Evolutionary conservation across 2,329 filamentous ascomycete species (phyloP).

Genomic region (Ophioceras dolichostomum): DNA sequence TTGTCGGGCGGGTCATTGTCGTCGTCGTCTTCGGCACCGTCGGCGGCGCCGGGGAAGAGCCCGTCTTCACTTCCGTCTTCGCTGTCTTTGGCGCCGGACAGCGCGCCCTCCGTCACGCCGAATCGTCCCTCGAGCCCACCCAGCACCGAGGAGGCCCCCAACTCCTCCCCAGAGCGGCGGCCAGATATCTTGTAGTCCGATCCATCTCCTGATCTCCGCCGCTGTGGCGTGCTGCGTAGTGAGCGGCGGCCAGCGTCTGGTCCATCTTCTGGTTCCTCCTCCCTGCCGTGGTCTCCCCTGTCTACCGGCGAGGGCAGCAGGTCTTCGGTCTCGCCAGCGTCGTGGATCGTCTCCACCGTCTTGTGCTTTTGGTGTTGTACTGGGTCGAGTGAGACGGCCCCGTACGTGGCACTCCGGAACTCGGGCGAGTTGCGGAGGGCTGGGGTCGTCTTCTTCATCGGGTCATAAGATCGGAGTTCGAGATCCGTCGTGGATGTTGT

Average conservation of each 20-base stretch:
- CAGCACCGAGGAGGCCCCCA: conserved; percentile 37
- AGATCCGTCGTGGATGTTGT: conserved; percentile 7
- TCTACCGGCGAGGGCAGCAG: neutral
- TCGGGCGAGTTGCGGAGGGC: conserved; percentile 18
- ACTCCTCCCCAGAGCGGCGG: conserved; percentile 29
- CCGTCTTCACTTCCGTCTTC: conserved; percentile 17
- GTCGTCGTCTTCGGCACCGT: conserved; percentile 21
- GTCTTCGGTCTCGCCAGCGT: neutral
- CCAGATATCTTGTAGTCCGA: conserved; percentile 3
- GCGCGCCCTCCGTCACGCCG: conserved; percentile 33
- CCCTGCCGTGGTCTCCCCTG: too few relatives aligned
- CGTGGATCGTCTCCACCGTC: conserved; percentile 1
- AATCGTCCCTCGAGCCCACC: conserved; percentile 42
- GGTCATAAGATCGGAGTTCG: conserved; percentile 6
- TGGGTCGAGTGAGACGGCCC: conserved; percentile 14
- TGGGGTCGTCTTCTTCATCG: conserved; percentile 15
- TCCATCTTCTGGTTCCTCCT: too few relatives aligned
- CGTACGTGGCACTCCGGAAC: conserved; percentile 19
- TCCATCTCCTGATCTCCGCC: conserved; percentile 1
- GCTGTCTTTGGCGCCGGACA: conserved; percentile 26
- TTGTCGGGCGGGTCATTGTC: conserved; percentile 50
- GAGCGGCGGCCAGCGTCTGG: neutral
- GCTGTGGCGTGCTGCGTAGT: neutral
- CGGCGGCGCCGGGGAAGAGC: conserved; percentile 20
- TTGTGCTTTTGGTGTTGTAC: too few relatives aligned